Conservation (phyloP, 148 eudicot species). For the Beta vulgaris region DNA sequence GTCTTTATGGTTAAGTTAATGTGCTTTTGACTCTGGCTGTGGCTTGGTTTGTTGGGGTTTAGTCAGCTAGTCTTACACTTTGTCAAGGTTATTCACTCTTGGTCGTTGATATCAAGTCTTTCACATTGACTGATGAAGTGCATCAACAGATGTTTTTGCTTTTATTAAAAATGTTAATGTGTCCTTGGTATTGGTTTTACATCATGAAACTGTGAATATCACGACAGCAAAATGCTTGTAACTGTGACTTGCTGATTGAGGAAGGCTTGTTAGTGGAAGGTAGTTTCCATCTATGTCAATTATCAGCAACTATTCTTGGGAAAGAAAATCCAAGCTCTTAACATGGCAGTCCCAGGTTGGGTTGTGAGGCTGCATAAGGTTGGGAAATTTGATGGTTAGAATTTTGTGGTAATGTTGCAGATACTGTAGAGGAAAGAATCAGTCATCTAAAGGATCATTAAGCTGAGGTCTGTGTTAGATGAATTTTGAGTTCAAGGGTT, state of each 20-base stretch:
- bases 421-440: background rate
- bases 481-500: background rate
- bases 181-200: background rate
- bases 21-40: background rate
- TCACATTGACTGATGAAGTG: background rate
- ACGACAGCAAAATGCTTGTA: background rate
- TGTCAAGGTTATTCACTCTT: background rate
- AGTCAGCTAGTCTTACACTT: background rate
- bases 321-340: background rate
- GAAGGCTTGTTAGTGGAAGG: background rate
- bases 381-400: background rate
- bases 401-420: background rate
- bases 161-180: background rate
- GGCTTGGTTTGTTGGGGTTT: background rate
- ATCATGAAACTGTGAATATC: background rate
- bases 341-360: background rate
- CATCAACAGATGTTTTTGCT: background rate
- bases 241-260: background rate
- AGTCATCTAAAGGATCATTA: background rate
- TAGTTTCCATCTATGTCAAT: background rate
- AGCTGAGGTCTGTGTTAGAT: background rate
- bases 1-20: background rate
- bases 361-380: background rate
- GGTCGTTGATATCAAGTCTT: background rate
- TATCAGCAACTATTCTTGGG: background rate